These are phyloP conservation scores for Tulasnella sp. DNA, from an alignment of 768 basidiomycete species.

Conservation along the genomic window DNA sequence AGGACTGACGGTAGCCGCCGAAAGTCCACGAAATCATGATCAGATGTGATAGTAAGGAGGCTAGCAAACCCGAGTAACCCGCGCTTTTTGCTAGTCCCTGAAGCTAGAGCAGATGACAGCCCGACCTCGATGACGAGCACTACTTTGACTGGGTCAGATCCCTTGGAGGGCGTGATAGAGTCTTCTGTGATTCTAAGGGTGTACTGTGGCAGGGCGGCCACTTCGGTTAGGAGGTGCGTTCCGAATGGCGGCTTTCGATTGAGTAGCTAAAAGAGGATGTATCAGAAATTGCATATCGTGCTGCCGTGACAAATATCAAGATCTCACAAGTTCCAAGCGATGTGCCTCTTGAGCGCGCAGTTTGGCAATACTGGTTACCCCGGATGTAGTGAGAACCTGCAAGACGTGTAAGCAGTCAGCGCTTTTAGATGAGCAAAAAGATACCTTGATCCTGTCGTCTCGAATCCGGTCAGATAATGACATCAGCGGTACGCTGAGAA, in stretches of 20 bases:
- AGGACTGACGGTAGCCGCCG: constrained; percentile 59
- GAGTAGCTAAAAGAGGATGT: constrained; percentile 42
- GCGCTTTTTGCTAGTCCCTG: constrained; percentile 37
- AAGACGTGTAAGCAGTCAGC: constrained; percentile 20
- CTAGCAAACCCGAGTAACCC: constrained; percentile 51
- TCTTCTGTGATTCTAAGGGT: constrained; percentile 41
- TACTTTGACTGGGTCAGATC: constrained; percentile 47
- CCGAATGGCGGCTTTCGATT: constrained; percentile 71
- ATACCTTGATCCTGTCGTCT: constrained; percentile 22
- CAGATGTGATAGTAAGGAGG: constrained; percentile 66
- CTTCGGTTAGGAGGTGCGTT: constrained; percentile 49
- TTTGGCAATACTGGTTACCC: constrained; percentile 50
- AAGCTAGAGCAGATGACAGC: constrained; percentile 26
- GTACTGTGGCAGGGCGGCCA: constrained; percentile 58
- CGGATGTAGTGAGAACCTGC: constrained; percentile 65
- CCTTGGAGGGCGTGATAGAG: constrained; percentile 31
- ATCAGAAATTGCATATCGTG: neutral
- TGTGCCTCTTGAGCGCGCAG: constrained; percentile 47
- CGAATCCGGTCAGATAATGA: no score
- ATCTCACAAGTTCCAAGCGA: constrained; percentile 51
- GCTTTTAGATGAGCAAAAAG: neutral
- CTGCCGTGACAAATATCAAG: neutral
- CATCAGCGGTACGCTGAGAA: neutral
- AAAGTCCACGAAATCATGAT: constrained; percentile 65
- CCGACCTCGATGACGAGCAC: constrained; percentile 51